Percentiles rank a stretch among this genome's conserved stretches.
Evolutionary conservation across 139 green algal species (phyloP).

Genomic region (Chlamydomonas asymmetrica): DNA sequence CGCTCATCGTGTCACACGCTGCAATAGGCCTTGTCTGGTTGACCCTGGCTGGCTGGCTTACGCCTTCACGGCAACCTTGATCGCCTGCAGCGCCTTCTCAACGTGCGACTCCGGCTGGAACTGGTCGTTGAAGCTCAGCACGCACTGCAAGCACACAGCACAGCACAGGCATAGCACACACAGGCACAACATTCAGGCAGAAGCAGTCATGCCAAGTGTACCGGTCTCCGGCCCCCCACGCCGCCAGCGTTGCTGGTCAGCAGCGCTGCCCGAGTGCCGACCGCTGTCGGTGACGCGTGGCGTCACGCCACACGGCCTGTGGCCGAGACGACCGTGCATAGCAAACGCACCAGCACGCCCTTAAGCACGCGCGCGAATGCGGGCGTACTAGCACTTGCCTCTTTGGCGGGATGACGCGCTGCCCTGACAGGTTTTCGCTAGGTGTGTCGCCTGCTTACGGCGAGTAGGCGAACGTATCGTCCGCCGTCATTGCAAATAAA

Average conservation of each 20-base stretch:
- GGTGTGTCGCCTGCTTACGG: too few relatives aligned
- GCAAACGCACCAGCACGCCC: not conserved
- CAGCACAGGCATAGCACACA: conserved; percentile 5
- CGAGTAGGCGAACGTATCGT: too few relatives aligned
- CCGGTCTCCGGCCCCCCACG: not conserved
- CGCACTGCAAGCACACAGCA: conserved; percentile 31
- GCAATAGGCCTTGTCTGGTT: too few relatives aligned
- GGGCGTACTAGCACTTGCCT: too few relatives aligned
- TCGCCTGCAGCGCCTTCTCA: conserved; percentile 49
- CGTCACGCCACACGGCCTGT: not conserved
- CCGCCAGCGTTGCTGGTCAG: too few relatives aligned
- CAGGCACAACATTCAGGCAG: conserved; percentile 14
- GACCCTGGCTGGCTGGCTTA: too few relatives aligned
- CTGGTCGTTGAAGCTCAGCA: conserved; percentile 70
- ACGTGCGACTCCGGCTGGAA: conserved; percentile 67
- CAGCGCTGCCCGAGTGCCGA: not conserved
- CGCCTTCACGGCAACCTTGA: too few relatives aligned
- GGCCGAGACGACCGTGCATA: not conserved
- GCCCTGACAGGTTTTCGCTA: too few relatives aligned
- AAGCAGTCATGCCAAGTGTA: conserved; percentile 7
- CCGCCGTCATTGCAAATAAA: too few relatives aligned
- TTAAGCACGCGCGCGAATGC: not conserved
- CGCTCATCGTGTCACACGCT: too few relatives aligned
- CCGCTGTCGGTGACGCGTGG: not conserved
- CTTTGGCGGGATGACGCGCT: too few relatives aligned